Conservation (phyloP, 306 rosid genomes). For the Lathyrus sativus region DNA sequence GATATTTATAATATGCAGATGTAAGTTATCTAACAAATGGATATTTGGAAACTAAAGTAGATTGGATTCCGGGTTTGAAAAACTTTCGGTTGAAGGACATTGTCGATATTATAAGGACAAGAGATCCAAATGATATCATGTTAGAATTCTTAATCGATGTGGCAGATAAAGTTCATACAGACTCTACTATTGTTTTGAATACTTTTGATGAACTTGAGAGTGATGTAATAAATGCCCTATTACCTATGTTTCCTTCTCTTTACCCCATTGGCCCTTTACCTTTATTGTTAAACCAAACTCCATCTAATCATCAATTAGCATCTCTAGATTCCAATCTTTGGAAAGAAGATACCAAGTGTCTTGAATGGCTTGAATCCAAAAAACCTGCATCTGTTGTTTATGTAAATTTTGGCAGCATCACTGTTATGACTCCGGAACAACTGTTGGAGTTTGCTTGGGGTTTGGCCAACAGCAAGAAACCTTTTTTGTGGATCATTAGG, state of each 20-base stretch:
- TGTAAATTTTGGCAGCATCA: conserved; percentile 35
- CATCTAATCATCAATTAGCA: background rate
- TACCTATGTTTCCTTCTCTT: conserved; percentile 9
- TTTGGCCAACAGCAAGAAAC: conserved; percentile 28
- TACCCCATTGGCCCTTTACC: conserved; percentile 35
- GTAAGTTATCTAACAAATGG: conserved; percentile 34
- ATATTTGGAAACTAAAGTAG: conserved; percentile 33
- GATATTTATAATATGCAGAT: conserved; percentile 28
- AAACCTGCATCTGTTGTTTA: conserved; percentile 4
- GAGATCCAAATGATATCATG: conserved; percentile 29
- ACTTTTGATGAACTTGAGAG: conserved; percentile 33
- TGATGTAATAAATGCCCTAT: conserved; percentile 20
- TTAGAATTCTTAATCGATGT: background rate
- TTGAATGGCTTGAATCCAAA: conserved; percentile 36
- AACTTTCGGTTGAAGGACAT: conserved; percentile 31
- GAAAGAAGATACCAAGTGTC: conserved; percentile 31
- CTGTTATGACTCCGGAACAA: conserved; percentile 18
- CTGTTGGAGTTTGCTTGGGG: conserved; percentile 34
- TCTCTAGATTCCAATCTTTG: conserved; percentile 31
- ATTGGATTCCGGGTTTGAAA: conserved; percentile 37
- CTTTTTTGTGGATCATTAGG: conserved; percentile 34
- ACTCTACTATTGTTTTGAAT: conserved; percentile 12
- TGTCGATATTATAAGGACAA: background rate
- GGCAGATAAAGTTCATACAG: background rate
- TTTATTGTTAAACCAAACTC: conserved; percentile 30